Base-by-base conservation (phyloP, 192 early-diverging fungal genomes). In the Coemansia asiatica region DNA sequence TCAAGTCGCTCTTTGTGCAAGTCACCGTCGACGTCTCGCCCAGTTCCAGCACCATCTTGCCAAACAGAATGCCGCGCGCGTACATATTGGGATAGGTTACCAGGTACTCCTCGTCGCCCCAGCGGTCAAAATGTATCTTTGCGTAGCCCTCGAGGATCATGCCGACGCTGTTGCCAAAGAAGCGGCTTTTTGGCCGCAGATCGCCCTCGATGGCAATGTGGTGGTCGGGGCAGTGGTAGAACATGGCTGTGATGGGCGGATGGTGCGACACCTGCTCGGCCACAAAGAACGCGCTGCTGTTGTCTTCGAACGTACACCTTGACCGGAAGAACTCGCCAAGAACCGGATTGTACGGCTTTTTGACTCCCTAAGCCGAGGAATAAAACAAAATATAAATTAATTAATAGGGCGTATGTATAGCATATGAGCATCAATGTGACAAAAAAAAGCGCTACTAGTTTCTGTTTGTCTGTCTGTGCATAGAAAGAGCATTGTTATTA, bases 211-310 rank as follows among this genome's bases (percentile, higher is more conserved):
- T 90, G 19, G 80, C 80, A 33, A 96, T 76, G 58, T 89, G 85
- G 65, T 94, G 88, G 29, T 92, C 88, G 6, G 95, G 94, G 61
- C 88, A 89, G 40, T 88, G 84, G 73, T 92, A 94, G 72, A 87
- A 92, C 69, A 87, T 92, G 26, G 90, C 88, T 0, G 92, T 93
- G 50, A 95, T 88, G 2, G 96, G 94, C 51, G 96, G 96, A 69
- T 96, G 93, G 79, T 98, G 96, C 35, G 91, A 91, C 10, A 95
- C 90, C 75, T 98, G 96, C 78, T 98, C 96, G 18, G 92, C 85
- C 9, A 96, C 69, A 69, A 91, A 95, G 66, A 84, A 89, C 22
- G 92, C 90, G 49, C 87, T 81, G 31, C 91, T 87, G 6, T 72
- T 74, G 72, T 93, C 88, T 15, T 70, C 51, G 59, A 90, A 93